phyloP scores from a whole-genome alignment of 1,139 yeast genomes.

The Suhomyces coccinellae region DNA sequence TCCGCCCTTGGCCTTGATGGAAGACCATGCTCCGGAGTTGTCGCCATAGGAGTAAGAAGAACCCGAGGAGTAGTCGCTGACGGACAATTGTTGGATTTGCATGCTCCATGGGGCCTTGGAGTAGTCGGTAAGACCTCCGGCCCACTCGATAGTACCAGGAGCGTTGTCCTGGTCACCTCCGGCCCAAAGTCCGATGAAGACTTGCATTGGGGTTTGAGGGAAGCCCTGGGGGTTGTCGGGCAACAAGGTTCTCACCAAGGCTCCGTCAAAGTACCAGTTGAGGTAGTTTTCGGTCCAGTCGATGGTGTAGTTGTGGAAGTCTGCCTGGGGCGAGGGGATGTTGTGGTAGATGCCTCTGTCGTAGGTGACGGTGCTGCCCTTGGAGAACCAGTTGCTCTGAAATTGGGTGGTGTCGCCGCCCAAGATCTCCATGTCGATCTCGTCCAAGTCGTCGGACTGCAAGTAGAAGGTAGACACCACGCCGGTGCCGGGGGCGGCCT shows the following conservation, averaged over 20 bases:
- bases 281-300: conserved; percentile 35
- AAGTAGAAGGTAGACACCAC: conserved; percentile 76
- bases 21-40: conserved; percentile 63
- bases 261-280: conserved; percentile 48
- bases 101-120: conserved; percentile 39
- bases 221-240: conserved; percentile 41
- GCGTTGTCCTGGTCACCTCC: conserved; percentile 44
- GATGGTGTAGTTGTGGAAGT: conserved; percentile 42
- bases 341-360: conserved; percentile 75
- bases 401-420: conserved; percentile 73
- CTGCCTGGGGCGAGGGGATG: conserved; percentile 48
- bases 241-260: conserved; percentile 41
- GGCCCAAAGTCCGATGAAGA: conserved; percentile 46
- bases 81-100: conserved; percentile 31
- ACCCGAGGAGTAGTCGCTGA: conserved; percentile 40
- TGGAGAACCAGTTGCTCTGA: conserved; percentile 80
- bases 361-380: conserved; percentile 73
- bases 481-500: conserved; percentile 76
- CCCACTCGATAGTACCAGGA: conserved; percentile 51
- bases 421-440: conserved; percentile 81
- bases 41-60: conserved; percentile 48
- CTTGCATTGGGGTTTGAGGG: conserved; percentile 53
- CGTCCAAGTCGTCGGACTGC: conserved; percentile 85
- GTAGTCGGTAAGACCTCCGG: conserved; percentile 29
- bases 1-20: conserved; percentile 67